Evolutionary conservation across 2,329 filamentous ascomycete genomes (phyloP).

Genomic region (Verticillium dahliae): DNA sequence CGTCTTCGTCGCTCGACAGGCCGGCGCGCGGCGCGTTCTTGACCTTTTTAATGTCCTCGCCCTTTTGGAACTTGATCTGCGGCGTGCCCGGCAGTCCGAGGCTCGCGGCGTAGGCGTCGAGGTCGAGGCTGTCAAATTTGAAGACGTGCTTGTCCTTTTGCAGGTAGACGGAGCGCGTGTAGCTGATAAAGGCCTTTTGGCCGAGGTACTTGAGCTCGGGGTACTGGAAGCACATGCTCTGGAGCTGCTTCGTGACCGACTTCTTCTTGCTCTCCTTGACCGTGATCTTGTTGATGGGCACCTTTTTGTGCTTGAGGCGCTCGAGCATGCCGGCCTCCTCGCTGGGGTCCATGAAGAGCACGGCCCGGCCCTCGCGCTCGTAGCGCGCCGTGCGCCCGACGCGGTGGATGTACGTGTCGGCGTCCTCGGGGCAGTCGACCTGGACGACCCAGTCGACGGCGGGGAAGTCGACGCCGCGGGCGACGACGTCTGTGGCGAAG

Average conservation of each 20-base stretch:
- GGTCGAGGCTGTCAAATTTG: constrained; percentile 70
- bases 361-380: constrained; percentile 77
- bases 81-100: constrained; percentile 86
- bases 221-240: constrained; percentile 94
- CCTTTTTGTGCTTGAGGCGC: constrained; percentile 79
- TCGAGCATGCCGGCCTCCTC: constrained; percentile 91
- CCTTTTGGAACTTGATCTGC: constrained; percentile 88
- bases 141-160: constrained; percentile 93
- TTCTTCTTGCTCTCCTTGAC: constrained; percentile 85
- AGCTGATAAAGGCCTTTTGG: constrained; percentile 92
- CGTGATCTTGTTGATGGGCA: constrained; percentile 80
- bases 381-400: constrained; percentile 94
- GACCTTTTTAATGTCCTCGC: constrained; percentile 75
- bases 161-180: constrained; percentile 75
- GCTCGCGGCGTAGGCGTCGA: constrained; percentile 81
- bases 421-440: constrained; percentile 92
- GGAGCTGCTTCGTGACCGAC: constrained; percentile 75
- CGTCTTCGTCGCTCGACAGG: constrained; percentile 57
- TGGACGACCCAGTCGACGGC: constrained; percentile 99
- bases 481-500: constrained; percentile 93
- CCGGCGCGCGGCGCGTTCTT: constrained; percentile 77
- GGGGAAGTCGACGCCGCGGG: constrained; percentile 90
- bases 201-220: constrained; percentile 90
- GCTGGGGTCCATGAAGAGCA: constrained; percentile 85
- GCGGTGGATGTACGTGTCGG: constrained; percentile 95